Conservation (phyloP, 495 filamentous ascomycete species). For the Parachaetomium inaequale region DNA sequence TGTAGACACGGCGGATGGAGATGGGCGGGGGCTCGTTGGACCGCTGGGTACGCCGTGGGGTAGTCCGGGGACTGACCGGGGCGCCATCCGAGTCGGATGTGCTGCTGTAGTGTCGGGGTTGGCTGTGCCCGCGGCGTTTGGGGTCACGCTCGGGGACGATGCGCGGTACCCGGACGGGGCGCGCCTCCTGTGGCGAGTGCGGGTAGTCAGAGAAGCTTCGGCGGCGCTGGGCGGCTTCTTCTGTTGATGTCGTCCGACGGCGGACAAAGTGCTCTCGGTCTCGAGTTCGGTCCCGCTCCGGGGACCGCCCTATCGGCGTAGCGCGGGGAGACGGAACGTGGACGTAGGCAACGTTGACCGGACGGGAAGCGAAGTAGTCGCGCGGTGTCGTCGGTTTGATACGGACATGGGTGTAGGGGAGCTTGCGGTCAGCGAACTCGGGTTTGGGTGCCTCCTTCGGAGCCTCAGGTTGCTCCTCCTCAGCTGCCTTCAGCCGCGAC, state of each 20-base stretch:
- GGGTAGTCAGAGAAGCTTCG: conserved; percentile 30
- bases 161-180: conserved; percentile 22
- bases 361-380: conserved; percentile 25
- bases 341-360: conserved; percentile 26
- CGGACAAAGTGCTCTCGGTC: conserved; percentile 26
- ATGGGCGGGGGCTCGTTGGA: conserved; percentile 27
- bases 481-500: conserved; percentile 34
- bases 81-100: conserved; percentile 25
- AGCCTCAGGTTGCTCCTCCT: conserved; percentile 8
- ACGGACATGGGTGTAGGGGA: conserved; percentile 26
- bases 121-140: conserved; percentile 27
- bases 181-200: conserved; percentile 22
- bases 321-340: conserved; percentile 19
- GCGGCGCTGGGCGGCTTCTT: conserved; percentile 27
- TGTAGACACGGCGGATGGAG: conserved; percentile 25
- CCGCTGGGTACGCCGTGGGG: conserved; percentile 12
- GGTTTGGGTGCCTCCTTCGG: conserved; percentile 29
- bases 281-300: conserved; percentile 24
- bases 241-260: conserved; percentile 25
- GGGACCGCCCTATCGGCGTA: conserved; percentile 19
- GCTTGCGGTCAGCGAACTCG: conserved; percentile 22
- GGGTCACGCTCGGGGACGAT: conserved; percentile 18
- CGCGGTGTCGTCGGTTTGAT: conserved; percentile 19
- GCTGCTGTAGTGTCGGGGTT: conserved; percentile 27
- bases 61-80: conserved; percentile 18